Evolutionary conservation across 2,329 filamentous ascomycete species (phyloP), one percentile per base, ranked within the genome.

Genomic region (Westerdykella sp.): DNA sequence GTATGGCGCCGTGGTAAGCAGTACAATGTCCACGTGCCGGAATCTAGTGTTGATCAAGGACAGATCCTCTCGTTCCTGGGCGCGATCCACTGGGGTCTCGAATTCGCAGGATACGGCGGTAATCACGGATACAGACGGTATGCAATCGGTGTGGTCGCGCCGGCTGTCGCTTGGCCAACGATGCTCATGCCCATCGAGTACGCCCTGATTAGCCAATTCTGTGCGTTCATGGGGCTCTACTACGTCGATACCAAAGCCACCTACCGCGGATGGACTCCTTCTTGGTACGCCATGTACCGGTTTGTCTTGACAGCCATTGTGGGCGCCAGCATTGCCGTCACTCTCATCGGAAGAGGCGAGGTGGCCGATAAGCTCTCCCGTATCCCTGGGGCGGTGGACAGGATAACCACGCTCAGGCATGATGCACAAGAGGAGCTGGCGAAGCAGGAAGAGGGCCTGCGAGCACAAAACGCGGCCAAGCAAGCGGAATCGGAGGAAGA

Each of bases 281-380:
- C 74, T 31, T 96, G 90, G 90, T 96, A 95, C 66, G 78, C 76
- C 46, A 85, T 83, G 39, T 96, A 96, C 73, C 87, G 91, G 28
- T 96, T 95, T 68, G 83, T 95, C 7, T 75, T 96, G 55, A 96
- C 91, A 2, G 91, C 90, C 65, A 78, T 96, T 47, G 90, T 95
- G 22, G 90, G 91, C 32, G 74, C 80, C 35, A 83, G 85, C 49
- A 91, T 96, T 54, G 81, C 93, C 34, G 71, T 87, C 54, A 91
- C 80, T 50, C 72, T 96, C 53, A 78, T 96, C 49, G 88, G 87
- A 34, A 81, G 90, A 48, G 85, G 89, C 58, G 84, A 90, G 70
- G 81, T 94, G 53, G 75, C 73, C 34, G 74, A 79, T 54, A 72
- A 75, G 57, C 70, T 82, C 54, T 21, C 37, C 2, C 39, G 30